Conservation (phyloP, 352 stramenopile species). For the Globisporangium nodosum region DNA sequence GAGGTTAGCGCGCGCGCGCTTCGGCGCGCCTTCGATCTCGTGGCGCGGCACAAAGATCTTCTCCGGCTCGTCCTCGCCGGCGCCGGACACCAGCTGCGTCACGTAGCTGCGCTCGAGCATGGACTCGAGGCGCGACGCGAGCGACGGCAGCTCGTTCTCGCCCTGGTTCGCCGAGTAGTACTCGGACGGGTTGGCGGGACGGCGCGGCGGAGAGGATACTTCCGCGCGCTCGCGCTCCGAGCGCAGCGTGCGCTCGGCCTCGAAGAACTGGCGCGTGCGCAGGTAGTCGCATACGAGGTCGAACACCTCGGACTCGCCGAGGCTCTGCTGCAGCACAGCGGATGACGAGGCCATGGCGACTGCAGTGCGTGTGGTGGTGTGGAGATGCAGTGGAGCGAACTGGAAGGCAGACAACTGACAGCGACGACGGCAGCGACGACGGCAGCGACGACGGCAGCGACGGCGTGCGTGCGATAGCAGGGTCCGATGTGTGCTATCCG, state of each 20-base stretch:
- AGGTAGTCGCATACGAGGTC: conserved; percentile 87
- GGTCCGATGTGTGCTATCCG: conserved; percentile 3
- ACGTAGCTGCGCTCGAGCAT: conserved; percentile 84
- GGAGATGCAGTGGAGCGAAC: neutral
- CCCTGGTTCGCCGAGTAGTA: conserved; percentile 33
- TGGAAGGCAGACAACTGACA: neutral
- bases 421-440: neutral
- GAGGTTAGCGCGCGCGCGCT: conserved; percentile 54
- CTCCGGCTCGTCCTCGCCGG: conserved; percentile 46
- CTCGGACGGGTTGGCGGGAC: conserved; percentile 14
- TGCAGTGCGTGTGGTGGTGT: neutral
- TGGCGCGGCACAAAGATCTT: conserved; percentile 77
- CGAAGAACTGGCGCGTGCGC: conserved; percentile 82
- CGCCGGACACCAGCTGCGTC: conserved; percentile 72
- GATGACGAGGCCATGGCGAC: conserved; percentile 45
- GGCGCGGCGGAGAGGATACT: conserved; percentile 10
- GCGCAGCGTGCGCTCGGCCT: conserved; percentile 68
- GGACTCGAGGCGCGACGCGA: conserved; percentile 66
- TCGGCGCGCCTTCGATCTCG: conserved; percentile 42
- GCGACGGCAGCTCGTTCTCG: conserved; percentile 20
- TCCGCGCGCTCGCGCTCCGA: conserved; percentile 55
- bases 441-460: neutral
- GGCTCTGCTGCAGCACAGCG: conserved; percentile 61
- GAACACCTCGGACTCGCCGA: conserved; percentile 83
- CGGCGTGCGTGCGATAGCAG: conserved; percentile 4